Evolutionary conservation across 441 rosid species (phyloP).

Genomic region (Jatropha podagrica): DNA sequence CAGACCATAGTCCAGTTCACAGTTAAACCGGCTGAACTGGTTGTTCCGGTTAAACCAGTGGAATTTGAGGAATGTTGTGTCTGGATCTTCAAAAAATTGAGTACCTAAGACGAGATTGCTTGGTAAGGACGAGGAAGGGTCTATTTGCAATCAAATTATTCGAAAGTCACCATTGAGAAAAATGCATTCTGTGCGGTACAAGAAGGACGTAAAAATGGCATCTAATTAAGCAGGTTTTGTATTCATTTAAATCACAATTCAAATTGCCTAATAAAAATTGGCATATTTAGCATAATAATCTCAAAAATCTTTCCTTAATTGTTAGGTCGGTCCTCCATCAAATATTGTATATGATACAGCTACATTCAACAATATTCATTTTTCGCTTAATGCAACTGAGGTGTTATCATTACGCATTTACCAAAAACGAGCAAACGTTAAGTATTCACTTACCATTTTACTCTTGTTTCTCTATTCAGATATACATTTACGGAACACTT

Average conservation of each 20-base stretch:
- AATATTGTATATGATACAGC: background rate
- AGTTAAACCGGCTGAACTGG: too few species aligned
- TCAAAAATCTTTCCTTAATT: conserved; percentile 2
- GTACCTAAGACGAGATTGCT: background rate
- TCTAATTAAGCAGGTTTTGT: too few species aligned
- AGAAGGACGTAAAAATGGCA: background rate
- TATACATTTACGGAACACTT: background rate
- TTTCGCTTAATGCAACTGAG: background rate
- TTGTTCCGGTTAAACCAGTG: too few species aligned
- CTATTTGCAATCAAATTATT: background rate
- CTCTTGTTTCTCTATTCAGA: background rate
- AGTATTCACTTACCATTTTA: background rate
- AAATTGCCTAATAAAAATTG: background rate
- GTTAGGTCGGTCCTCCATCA: background rate
- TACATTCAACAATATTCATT: background rate
- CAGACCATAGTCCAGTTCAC: too few species aligned
- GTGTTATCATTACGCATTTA: background rate
- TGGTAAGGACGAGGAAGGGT: background rate
- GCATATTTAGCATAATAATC: background rate
- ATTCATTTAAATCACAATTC: background rate
- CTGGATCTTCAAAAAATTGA: background rate
- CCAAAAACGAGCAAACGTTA: background rate
- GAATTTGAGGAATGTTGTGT: background rate
- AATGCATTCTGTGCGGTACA: background rate
- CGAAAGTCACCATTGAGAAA: background rate